Conservation (phyloP, 768 basidiomycete genomes). For the Leucosporidium creatinivorum region DNA sequence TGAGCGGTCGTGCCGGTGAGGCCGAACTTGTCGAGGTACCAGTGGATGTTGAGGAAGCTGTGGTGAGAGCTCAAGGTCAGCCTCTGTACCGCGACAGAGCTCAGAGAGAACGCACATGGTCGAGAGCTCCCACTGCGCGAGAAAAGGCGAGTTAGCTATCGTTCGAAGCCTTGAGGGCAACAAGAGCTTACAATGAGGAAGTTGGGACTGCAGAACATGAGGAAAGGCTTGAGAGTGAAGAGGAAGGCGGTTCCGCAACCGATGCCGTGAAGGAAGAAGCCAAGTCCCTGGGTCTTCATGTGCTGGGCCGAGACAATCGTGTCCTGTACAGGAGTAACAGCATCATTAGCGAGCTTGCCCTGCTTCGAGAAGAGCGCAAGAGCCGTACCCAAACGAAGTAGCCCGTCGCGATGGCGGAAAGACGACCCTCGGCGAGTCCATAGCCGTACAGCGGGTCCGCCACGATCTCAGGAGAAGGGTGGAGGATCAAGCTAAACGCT, state of each 20-base stretch:
- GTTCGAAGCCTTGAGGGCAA: too few relatives aligned
- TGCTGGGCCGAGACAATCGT: conserved; percentile 1
- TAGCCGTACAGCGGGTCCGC: conserved; percentile 22
- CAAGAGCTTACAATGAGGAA: conserved; percentile 23
- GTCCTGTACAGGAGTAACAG: background rate
- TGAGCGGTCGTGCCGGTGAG: conserved; percentile 23
- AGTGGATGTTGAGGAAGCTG: conserved; percentile 34
- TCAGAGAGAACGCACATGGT: conserved; percentile 15
- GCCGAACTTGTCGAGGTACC: conserved; percentile 29
- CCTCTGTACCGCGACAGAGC: background rate
- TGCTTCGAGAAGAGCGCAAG: background rate
- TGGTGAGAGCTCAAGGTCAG: background rate
- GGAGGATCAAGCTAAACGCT: conserved; percentile 11
- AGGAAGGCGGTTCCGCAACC: conserved; percentile 27
- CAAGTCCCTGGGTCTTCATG: conserved; percentile 25
- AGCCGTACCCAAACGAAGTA: conserved; percentile 32
- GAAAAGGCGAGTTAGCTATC: background rate
- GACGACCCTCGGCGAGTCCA: conserved; percentile 17
- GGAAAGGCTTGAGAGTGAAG: conserved; percentile 31
- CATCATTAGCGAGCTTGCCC: background rate
- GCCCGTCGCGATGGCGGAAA: conserved; percentile 26
- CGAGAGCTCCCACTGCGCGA: conserved; percentile 28
- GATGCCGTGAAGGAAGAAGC: conserved; percentile 31
- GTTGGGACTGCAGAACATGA: conserved; percentile 25
- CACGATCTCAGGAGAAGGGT: conserved; percentile 12